Percentiles rank a stretch among this genome's conserved stretches.
These are phyloP conservation scores for Monilinia laxa DNA, from an alignment of 2,329 filamentous ascomycete genomes.

Conservation along the genomic window DNA sequence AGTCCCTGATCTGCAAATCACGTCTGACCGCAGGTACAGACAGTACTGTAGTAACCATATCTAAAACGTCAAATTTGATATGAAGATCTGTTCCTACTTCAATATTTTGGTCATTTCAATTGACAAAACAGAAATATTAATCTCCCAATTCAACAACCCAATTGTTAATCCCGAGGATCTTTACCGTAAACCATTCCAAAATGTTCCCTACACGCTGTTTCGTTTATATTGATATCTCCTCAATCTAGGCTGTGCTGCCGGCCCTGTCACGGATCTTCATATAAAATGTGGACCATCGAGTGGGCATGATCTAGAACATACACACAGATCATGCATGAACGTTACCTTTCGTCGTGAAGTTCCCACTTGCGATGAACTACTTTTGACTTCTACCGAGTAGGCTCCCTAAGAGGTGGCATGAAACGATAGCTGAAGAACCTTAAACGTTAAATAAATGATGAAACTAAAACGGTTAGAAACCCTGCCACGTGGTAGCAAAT, in stretches of 20 bases:
- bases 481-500: background rate
- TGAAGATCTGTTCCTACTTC: background rate
- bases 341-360: slow-evolving; percentile 6
- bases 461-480: background rate
- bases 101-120: background rate
- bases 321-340: slow-evolving; percentile 12
- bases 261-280: background rate
- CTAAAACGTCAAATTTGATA: background rate
- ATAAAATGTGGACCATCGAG: background rate
- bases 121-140: background rate
- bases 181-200: background rate
- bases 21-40: background rate
- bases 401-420: background rate
- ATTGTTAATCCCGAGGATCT: background rate
- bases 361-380: background rate
- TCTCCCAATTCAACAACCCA: background rate
- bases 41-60: background rate
- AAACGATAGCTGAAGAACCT: background rate
- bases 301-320: background rate
- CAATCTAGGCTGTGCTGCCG: background rate
- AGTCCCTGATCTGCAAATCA: background rate
- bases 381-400: background rate
- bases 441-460: background rate
- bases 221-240: slow-evolving; percentile 8
- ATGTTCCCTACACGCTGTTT: background rate